Evolutionary conservation across 768 basidiomycete genomes (phyloP).

Genomic region (Arthromyces matolae): DNA sequence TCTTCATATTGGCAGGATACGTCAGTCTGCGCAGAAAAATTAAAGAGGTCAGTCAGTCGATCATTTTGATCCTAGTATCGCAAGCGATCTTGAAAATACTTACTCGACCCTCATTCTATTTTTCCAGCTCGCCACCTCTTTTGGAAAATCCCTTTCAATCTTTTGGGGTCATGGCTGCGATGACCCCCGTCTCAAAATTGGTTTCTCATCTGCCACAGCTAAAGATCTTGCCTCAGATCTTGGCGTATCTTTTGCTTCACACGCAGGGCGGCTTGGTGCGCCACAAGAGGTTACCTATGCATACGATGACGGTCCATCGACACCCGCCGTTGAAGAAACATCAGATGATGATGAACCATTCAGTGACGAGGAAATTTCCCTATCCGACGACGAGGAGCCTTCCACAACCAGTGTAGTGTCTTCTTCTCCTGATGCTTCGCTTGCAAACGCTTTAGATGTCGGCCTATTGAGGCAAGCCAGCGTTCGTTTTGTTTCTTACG

Average conservation of each 20-base stretch:
- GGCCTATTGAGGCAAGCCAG: slow-evolving; percentile 3
- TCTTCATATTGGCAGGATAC: slow-evolving; percentile 61
- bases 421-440: background rate
- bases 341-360: slow-evolving; percentile 14
- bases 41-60: slow-evolving; percentile 35
- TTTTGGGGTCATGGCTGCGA: slow-evolving; percentile 72
- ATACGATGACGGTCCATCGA: background rate
- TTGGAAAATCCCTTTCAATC: slow-evolving; percentile 52
- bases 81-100: background rate
- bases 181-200: slow-evolving; percentile 56
- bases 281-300: no score
- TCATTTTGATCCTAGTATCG: no score
- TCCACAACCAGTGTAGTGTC: no score
- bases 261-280: background rate
- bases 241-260: slow-evolving; percentile 31
- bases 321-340: background rate
- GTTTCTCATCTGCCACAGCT: slow-evolving; percentile 43
- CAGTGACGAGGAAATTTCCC: slow-evolving; percentile 2
- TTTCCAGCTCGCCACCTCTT: slow-evolving; percentile 51
- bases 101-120: background rate
- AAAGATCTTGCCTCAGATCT: slow-evolving; percentile 46
- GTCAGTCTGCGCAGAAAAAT: slow-evolving; percentile 53
- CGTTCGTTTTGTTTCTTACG: slow-evolving; percentile 25
- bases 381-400: no score
- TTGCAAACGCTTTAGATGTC: background rate